Conservation (phyloP, 805 yeast species). For the Scheffersomyces lignosus region DNA sequence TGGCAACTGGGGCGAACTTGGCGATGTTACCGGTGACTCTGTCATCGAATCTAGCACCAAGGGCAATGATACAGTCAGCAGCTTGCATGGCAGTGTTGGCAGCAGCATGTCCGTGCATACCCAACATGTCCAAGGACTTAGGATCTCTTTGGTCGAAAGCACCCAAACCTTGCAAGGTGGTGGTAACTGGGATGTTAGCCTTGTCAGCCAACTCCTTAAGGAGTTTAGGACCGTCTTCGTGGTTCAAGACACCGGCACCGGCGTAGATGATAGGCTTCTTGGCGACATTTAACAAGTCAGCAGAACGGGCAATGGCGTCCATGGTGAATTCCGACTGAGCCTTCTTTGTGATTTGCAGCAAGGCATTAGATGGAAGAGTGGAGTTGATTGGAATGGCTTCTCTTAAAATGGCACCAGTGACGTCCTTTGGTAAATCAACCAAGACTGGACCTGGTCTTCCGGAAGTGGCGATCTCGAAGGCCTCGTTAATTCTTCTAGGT, state of each 20-base stretch:
- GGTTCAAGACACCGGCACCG: constrained; percentile 86
- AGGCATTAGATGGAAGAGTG: constrained; percentile 73
- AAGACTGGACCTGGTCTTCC: constrained; percentile 99
- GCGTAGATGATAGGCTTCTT: constrained; percentile 87
- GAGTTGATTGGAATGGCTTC: constrained; percentile 80
- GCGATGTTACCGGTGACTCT: constrained; percentile 89
- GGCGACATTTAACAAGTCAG: constrained; percentile 74
- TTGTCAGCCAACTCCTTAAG: constrained; percentile 85
- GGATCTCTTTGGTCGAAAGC: constrained; percentile 90
- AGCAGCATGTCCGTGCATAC: constrained; percentile 97
- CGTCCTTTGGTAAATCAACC: constrained; percentile 97
- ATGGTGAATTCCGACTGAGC: constrained; percentile 73
- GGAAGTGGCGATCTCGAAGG: constrained; percentile 91
- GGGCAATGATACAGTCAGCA: constrained; percentile 89
- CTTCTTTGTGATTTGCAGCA: constrained; percentile 66
- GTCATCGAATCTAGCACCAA: constrained; percentile 98
- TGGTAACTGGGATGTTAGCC: constrained; percentile 94
- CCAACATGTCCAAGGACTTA: constrained; percentile 92
- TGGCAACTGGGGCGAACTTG: constrained; percentile 93
- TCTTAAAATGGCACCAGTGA: constrained; percentile 86
- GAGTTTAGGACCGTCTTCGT: constrained; percentile 75
- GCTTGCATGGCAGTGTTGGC: constrained; percentile 93
- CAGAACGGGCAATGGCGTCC: constrained; percentile 74
- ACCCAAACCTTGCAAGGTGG: constrained; percentile 92
- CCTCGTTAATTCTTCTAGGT: constrained; percentile 95